A percentile compares a stretch with the other conserved stretches of the same genome.
These are phyloP conservation scores for Chalciporus chontae DNA, from an alignment of 768 basidiomycete genomes.

Conservation along the genomic window DNA sequence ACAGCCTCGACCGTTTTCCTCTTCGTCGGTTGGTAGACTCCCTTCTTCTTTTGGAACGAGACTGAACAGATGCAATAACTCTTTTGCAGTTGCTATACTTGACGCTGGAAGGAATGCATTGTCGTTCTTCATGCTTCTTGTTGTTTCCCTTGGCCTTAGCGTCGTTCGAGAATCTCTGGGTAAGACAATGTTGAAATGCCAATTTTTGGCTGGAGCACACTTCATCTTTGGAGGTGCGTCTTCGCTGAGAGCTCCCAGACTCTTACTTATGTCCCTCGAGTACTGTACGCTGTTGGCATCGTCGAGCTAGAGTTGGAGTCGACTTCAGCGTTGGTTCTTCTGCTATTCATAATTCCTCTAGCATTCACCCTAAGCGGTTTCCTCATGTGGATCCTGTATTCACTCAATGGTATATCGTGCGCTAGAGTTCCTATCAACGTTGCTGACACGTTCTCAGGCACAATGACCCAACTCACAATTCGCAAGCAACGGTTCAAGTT, in stretches of 20 bases:
- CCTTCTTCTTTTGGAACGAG: background rate
- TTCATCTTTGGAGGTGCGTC: constrained; percentile 89
- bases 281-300: constrained; percentile 91
- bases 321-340: constrained; percentile 76
- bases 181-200: constrained; percentile 77
- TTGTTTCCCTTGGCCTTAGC: constrained; percentile 88
- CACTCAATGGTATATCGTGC: constrained; percentile 68
- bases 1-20: constrained; percentile 84
- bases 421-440: background rate
- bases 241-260: background rate
- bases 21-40: constrained; percentile 68
- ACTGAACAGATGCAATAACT: constrained; percentile 1
- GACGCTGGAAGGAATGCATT: constrained; percentile 93
- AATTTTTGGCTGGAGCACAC: constrained; percentile 77
- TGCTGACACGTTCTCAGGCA: constrained; percentile 48
- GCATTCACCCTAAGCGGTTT: constrained; percentile 95
- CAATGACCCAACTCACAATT: constrained; percentile 79
- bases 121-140: constrained; percentile 91
- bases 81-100: constrained; percentile 75
- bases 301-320: constrained; percentile 91
- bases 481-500: constrained; percentile 87
- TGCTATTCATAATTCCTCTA: constrained; percentile 91
- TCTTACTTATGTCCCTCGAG: constrained; percentile 37
- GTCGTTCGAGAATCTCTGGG: constrained; percentile 90
- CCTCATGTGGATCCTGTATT: constrained; percentile 93